Evolutionary conservation across 2,329 filamentous ascomycete species (phyloP).

Genomic region (Pseudocercospora fuligena): DNA sequence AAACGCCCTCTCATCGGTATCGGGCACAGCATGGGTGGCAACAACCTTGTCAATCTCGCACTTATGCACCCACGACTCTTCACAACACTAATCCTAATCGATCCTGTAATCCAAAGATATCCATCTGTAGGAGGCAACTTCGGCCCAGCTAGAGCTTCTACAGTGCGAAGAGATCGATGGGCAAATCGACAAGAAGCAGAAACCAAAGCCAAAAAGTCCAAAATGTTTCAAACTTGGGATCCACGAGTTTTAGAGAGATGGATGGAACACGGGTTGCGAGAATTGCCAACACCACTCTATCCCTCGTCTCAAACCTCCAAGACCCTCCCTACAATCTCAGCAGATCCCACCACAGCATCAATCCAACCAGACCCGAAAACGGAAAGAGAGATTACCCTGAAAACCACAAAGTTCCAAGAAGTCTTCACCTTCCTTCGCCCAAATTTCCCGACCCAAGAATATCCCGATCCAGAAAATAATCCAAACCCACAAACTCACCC

Average conservation of each 20-base stretch:
- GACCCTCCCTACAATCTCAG: conserved; percentile 33
- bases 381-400: conserved; percentile 64
- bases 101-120: conserved; percentile 72
- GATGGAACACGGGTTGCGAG: conserved; percentile 72
- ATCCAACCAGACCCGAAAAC: conserved; percentile 26
- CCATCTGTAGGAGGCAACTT: conserved; percentile 49
- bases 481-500: conserved; percentile 50
- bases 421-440: conserved; percentile 71
- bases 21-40: conserved; percentile 87
- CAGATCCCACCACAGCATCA: conserved; percentile 34
- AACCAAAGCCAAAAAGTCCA: conserved; percentile 67
- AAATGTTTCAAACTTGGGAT: conserved; percentile 86
- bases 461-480: conserved; percentile 36
- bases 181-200: conserved; percentile 73
- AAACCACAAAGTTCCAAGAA: conserved; percentile 86
- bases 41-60: conserved; percentile 71
- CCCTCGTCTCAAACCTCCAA: conserved; percentile 14
- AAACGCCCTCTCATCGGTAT: conserved; percentile 81
- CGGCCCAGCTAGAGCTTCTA: conserved; percentile 59
- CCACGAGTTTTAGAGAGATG: conserved; percentile 75
- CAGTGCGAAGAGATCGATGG: conserved; percentile 79
- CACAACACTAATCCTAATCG: conserved; percentile 75
- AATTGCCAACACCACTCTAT: conserved; percentile 59
- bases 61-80: conserved; percentile 82
- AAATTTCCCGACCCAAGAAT: conserved; percentile 47